These are phyloP conservation scores for Teratosphaeria epicoccoides DNA, from an alignment of 2,329 filamentous ascomycete genomes.

Conservation along the genomic window DNA sequence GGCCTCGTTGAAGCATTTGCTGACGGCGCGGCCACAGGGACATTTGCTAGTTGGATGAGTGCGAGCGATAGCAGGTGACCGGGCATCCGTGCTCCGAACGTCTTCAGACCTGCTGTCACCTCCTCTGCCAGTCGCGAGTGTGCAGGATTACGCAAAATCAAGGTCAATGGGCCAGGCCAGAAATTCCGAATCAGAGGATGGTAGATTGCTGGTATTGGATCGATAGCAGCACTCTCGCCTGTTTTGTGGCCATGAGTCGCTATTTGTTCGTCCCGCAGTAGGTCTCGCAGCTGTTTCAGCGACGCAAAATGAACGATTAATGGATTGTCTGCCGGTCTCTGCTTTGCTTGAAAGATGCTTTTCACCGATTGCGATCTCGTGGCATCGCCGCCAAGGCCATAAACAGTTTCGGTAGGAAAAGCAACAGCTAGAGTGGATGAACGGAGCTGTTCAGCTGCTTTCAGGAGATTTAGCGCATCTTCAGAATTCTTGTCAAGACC, in stretches of 20 bases:
- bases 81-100: slow-evolving; percentile 87
- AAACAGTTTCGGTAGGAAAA: slow-evolving; percentile 96
- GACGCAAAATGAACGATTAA: slow-evolving; percentile 88
- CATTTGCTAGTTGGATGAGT: slow-evolving; percentile 67
- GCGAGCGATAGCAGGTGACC: slow-evolving; percentile 72
- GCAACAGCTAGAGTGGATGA: slow-evolving; percentile 67
- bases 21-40: slow-evolving; percentile 80
- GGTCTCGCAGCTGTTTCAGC: slow-evolving; percentile 57
- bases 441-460: slow-evolving; percentile 57
- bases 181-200: slow-evolving; percentile 65
- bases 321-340: slow-evolving; percentile 84
- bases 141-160: slow-evolving; percentile 69
- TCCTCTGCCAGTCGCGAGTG: slow-evolving; percentile 68
- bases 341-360: slow-evolving; percentile 89
- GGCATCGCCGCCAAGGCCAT: slow-evolving; percentile 91
- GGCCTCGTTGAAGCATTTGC: slow-evolving; percentile 92
- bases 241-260: slow-evolving; percentile 13
- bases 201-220: slow-evolving; percentile 63
- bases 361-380: slow-evolving; percentile 72
- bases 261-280: slow-evolving; percentile 37
- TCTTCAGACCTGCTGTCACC: slow-evolving; percentile 74
- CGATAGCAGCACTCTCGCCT: slow-evolving; percentile 18
- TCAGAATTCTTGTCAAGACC: slow-evolving; percentile 24
- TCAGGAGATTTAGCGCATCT: slow-evolving; percentile 44
- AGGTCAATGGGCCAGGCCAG: slow-evolving; percentile 91